Evolutionary conservation across 257 asterid genomes (phyloP).

Genomic region (Linaria vulgaris): DNA sequence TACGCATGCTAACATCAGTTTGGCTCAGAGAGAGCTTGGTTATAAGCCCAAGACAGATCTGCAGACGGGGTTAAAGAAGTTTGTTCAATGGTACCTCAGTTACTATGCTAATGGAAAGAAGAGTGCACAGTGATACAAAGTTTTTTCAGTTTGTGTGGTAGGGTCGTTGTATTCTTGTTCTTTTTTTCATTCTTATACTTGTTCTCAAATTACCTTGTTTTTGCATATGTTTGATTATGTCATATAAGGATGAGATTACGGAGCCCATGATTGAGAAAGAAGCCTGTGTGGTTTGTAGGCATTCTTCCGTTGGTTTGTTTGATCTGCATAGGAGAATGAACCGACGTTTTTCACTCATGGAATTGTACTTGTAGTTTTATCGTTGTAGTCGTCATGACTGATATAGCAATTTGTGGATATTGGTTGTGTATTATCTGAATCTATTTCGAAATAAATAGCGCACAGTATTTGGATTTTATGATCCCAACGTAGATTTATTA

Average conservation of each 20-base stretch:
- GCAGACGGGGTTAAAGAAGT: constrained; percentile 28
- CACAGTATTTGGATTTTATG: constrained; percentile 37
- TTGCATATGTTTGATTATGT: constrained; percentile 25
- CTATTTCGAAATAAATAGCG: constrained; percentile 29
- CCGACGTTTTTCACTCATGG: constrained; percentile 37
- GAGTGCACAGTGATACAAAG: constrained; percentile 58
- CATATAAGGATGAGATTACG: background rate
- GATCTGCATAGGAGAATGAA: constrained; percentile 28
- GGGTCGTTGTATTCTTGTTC: constrained; percentile 64
- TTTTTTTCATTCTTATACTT: constrained; percentile 64
- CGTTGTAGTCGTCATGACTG: constrained; percentile 57
- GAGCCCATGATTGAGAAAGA: background rate
- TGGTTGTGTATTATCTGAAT: constrained; percentile 45
- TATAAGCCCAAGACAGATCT: constrained; percentile 29
- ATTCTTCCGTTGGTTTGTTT: background rate
- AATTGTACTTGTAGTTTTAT: constrained; percentile 58
- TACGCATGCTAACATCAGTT: constrained; percentile 29
- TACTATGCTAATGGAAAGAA: constrained; percentile 62
- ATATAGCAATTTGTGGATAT: constrained; percentile 52
- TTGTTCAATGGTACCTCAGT: constrained; percentile 23
- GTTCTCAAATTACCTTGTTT: constrained; percentile 43
- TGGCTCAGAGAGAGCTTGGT: constrained; percentile 25
- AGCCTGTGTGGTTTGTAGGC: too few species aligned
- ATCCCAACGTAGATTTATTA: constrained; percentile 21
- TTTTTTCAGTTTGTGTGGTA: constrained; percentile 53